Evolutionary conservation across 2,329 filamentous ascomycete genomes (phyloP).

Genomic region (Paecilomyces sp.): DNA sequence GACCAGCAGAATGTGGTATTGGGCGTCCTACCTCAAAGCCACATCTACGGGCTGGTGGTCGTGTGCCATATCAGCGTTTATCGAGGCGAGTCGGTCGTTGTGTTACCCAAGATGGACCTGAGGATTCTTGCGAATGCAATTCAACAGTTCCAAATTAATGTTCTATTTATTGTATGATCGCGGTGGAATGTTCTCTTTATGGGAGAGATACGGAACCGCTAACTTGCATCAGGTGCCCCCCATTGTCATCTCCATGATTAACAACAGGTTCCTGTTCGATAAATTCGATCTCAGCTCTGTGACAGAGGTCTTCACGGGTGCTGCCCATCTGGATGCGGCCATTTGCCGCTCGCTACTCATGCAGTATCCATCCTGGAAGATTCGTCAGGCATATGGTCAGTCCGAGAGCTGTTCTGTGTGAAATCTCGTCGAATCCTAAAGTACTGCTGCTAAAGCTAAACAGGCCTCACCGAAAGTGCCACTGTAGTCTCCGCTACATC

Average conservation of each 20-base stretch:
- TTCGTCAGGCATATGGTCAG: no score
- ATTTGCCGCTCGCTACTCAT: no score
- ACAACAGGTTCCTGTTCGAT: no score
- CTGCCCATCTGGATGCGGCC: no score
- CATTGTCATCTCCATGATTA: slow-evolving; percentile 58
- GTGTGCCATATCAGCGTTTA: slow-evolving; percentile 56
- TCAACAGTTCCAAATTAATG: slow-evolving; percentile 16
- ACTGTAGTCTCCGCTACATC: slow-evolving; percentile 53
- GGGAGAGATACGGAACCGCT: no score
- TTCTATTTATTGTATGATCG: no score
- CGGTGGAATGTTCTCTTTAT: no score
- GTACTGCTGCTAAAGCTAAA: no score
- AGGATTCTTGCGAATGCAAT: slow-evolving; percentile 5
- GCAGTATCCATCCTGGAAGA: no score
- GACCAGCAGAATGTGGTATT: slow-evolving; percentile 46
- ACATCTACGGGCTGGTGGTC: slow-evolving; percentile 67
- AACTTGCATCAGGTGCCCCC: slow-evolving; percentile 43
- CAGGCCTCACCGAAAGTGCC: slow-evolving; percentile 59
- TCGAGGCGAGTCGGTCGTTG: slow-evolving; percentile 61
- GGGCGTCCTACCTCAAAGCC: slow-evolving; percentile 64
- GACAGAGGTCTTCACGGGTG: slow-evolving; percentile 32
- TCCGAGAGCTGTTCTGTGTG: no score
- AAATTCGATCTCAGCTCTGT: slow-evolving; percentile 64
- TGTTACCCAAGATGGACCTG: slow-evolving; percentile 38
- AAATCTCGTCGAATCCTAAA: no score